A percentile compares a stretch with the other conserved stretches of the same genome.
phyloP scores from a whole-genome alignment of 176 grass and related monocot species.

The Rhynchospora breviuscula region DNA sequence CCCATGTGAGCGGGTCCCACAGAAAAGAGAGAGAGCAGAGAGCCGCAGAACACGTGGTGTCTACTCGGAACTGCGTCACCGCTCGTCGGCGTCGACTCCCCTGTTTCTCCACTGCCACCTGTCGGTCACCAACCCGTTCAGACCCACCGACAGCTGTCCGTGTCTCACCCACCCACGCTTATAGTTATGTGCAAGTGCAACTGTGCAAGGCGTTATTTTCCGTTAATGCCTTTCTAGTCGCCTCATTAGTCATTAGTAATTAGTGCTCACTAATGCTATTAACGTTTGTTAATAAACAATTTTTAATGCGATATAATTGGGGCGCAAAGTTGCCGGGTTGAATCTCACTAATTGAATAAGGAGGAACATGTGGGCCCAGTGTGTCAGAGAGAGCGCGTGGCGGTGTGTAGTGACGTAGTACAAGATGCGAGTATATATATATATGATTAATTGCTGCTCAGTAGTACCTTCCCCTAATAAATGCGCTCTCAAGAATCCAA shows the following conservation, averaged over 20 bases:
- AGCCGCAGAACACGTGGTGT: conserved; percentile 47
- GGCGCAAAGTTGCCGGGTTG: not conserved
- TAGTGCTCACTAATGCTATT: not conserved
- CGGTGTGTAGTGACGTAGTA: not conserved
- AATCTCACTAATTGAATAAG: not conserved
- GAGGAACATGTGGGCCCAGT: not conserved
- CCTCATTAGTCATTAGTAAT: not conserved
- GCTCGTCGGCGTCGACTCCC: conserved; percentile 6
- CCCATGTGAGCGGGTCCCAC: not conserved
- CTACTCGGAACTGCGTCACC: conserved; percentile 45
- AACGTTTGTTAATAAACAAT: not conserved
- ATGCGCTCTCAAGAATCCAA: conserved; percentile 7
- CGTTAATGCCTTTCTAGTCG: conserved; percentile 9
- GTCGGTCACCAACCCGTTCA: not conserved
- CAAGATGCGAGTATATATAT: not conserved
- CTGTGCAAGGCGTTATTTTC: conserved; percentile 25
- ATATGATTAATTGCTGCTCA: not conserved
- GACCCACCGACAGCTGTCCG: not conserved
- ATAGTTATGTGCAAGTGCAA: not conserved
- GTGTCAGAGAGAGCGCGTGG: not conserved
- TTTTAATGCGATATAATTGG: not conserved
- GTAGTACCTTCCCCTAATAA: not conserved
- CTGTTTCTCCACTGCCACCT: conserved; percentile 35
- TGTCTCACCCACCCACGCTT: not conserved
- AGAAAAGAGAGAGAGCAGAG: not conserved